phyloP scores from a whole-genome alignment of 306 rosid species.

The Cicer chorassanicum region DNA sequence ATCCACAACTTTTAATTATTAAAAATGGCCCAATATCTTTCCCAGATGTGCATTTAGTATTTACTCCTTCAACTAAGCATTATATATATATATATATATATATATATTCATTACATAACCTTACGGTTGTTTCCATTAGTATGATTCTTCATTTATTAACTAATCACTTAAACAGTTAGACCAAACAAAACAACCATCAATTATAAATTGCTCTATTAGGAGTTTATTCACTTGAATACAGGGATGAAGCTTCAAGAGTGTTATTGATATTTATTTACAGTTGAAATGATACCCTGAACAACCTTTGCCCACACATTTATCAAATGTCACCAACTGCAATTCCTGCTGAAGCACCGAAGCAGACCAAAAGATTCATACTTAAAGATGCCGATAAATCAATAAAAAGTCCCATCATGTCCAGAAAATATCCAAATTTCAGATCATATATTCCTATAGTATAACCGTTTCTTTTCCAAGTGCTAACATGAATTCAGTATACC shows the following conservation, averaged over 20 bases:
- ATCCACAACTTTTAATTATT: background rate
- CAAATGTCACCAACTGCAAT: background rate
- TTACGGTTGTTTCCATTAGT: constrained; percentile 10
- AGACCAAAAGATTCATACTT: background rate
- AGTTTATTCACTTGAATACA: constrained; percentile 20
- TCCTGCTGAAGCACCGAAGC: constrained; percentile 16
- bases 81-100: too few relatives aligned
- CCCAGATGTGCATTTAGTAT: background rate
- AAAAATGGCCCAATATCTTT: constrained; percentile 8
- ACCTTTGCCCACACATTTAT: background rate
- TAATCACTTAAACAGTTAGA: background rate
- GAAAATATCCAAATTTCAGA: constrained; percentile 14
- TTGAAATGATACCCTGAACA: background rate
- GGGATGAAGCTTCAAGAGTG: background rate
- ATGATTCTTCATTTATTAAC: constrained; percentile 26
- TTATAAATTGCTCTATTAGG: constrained; percentile 14
- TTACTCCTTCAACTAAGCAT: background rate
- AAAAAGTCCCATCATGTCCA: constrained; percentile 16
- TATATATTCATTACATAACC: background rate
- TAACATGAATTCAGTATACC: background rate
- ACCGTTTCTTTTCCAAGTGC: background rate
- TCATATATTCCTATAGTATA: constrained; percentile 4
- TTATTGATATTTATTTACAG: constrained; percentile 16
- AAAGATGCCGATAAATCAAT: background rate
- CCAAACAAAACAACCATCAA: constrained; percentile 10